Conservation (phyloP, 225 moss, liverwort and hornwort species). For the Bryum argenteum region DNA sequence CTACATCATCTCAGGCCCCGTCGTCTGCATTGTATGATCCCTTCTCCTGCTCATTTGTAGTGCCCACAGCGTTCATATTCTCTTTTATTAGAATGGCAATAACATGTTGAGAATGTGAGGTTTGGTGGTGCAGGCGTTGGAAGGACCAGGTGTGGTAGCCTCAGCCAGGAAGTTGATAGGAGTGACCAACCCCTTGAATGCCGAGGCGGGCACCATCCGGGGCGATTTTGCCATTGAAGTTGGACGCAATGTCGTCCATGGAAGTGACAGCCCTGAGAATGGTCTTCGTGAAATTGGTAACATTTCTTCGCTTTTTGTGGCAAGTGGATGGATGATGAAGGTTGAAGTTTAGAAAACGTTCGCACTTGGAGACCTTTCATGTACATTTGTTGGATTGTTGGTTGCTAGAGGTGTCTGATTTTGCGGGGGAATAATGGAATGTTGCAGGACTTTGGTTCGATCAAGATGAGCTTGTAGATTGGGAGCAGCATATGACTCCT, state of each 20-base stretch:
- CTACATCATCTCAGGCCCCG: conserved; percentile 90
- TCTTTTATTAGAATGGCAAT: neutral
- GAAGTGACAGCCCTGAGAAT: conserved; percentile 90
- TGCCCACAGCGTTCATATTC: neutral
- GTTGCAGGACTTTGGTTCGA: conserved; percentile 82
- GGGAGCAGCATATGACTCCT: conserved; percentile 74
- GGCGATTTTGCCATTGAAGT: conserved; percentile 86
- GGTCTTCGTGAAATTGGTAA: conserved; percentile 76
- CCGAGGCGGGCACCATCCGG: conserved; percentile 92
- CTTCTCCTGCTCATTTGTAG: neutral
- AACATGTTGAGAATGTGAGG: neutral
- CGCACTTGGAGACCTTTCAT: too few species aligned
- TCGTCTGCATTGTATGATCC: conserved; percentile 79
- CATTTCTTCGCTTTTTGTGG: too few species aligned
- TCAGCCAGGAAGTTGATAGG: conserved; percentile 94
- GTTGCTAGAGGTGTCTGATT: conserved; percentile 16
- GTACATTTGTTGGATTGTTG: neutral
- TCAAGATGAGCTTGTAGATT: conserved; percentile 74
- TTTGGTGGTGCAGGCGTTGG: conserved; percentile 61
- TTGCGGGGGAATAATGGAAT: neutral
- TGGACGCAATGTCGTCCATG: conserved; percentile 88
- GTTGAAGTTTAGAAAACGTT: too few species aligned
- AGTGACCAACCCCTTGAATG: conserved; percentile 88
- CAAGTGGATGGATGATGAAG: too few species aligned
- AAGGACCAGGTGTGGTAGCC: conserved; percentile 96